phyloP scores from a whole-genome alignment of 768 basidiomycete genomes.

The Tulasnella sp. region DNA sequence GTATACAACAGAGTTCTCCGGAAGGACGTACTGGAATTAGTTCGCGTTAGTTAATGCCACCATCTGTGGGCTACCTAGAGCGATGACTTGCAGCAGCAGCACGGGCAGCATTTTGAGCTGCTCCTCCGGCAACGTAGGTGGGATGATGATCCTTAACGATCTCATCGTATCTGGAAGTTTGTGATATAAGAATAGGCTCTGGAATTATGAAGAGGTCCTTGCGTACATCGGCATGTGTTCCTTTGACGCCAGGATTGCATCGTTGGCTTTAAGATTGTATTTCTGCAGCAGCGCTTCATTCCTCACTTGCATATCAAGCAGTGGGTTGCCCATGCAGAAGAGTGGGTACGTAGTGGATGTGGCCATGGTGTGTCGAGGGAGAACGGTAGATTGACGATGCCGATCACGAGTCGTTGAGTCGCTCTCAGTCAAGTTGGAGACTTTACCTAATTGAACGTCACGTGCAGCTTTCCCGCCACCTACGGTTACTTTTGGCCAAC shows the following conservation, averaged over 20 bases:
- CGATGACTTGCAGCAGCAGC: conserved; percentile 74
- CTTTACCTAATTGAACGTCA: conserved; percentile 5
- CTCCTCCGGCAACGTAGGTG: conserved; percentile 93
- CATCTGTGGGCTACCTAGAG: conserved; percentile 1
- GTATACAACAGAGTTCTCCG: conserved; percentile 82
- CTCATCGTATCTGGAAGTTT: conserved; percentile 68
- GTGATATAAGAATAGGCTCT: not conserved
- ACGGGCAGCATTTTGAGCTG: conserved; percentile 92
- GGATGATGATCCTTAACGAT: conserved; percentile 60
- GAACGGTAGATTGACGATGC: not conserved
- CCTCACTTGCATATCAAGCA: conserved; percentile 91
- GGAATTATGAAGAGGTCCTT: not conserved
- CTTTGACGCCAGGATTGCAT: conserved; percentile 89
- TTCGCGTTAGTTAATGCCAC: conserved; percentile 18
- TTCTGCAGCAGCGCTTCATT: conserved; percentile 81
- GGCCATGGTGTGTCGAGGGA: not conserved
- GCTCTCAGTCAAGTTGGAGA: not conserved
- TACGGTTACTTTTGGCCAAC: not conserved
- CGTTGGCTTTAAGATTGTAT: conserved; percentile 86
- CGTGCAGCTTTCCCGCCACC: not conserved
- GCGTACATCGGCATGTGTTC: conserved; percentile 81
- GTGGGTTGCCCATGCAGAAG: conserved; percentile 91
- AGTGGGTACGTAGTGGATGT: conserved; percentile 42
- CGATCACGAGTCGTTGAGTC: conserved; percentile 4
- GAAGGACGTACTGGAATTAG: conserved; percentile 76